Evolutionary conservation across 176 grass and related monocot species (phyloP), one percentile per base, ranked within the genome.

Genomic region (Phragmites australis): DNA sequence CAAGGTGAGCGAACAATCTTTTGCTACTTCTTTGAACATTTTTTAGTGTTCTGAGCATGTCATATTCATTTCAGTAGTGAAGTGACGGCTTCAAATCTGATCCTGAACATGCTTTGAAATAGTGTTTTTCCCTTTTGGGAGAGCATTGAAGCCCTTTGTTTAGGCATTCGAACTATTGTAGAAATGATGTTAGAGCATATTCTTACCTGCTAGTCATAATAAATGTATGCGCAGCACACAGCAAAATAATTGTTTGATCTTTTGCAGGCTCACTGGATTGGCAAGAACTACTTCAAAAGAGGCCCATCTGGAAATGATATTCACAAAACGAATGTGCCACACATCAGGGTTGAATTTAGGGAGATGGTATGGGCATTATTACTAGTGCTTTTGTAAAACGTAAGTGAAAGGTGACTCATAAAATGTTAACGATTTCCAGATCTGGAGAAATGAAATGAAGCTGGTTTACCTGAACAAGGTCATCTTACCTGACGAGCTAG

Each of bases 381-480:
- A 11, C 9, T 76, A 10, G 31, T 50, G 47, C 25, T 27, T 53
- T 65, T 46, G 6, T 56, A 31, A 63, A 64, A 48, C 21, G n/a
- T 56, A 54, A n/a, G 17, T 84, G 48, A 70, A 21, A 76, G 63
- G 72, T 55, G 21, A 49, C 61, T 54, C 0, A 8, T 76, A 53
- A 62, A 77, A 31, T 75, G 8, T 42, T 22, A 1, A 1, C 25
- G n/a, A 42, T 55, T 85, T 82, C 81, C 85, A 98, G 96, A 94
- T 98, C 77, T 98, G 96, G 96, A 98, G 90, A 91, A 87, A 94
- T 48, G 96, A 98, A 84, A 94, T 98, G 92, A 88, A 63, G 30
- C 84, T 94, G 12, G 96, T 98, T 55, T 98, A 89, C 79, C 84
- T 89, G 58, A 79, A 93, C 17, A 91, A 91, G 11, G 78, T 78